Base-by-base conservation (phyloP, 768 basidiomycete genomes). In the Strobilomyces echinocephalus region DNA sequence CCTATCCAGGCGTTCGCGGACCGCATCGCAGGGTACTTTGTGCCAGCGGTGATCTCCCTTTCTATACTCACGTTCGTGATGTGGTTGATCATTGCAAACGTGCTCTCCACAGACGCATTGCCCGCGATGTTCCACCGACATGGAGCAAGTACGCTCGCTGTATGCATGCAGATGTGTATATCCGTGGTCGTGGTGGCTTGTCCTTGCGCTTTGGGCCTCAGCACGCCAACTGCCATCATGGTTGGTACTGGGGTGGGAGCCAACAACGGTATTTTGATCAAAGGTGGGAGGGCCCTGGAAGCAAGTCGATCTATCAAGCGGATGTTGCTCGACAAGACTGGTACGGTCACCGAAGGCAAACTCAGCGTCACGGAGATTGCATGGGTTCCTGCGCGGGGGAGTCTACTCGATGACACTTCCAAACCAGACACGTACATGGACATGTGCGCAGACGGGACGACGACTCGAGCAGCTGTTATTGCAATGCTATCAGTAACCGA, bases 201-300 rank as follows among this genome's bases (percentile, higher is more conserved):
- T 69, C 97, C 97, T 0, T 99, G 97, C 67, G 95, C 97, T 0
- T 80, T 99, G 33, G 97, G 95, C 5, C 79, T 98, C 54, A 91
- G 91, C 51, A 98, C 95, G 0, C 97, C 97, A 1, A 98, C 97
- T 0, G 97, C 95, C 2, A 93, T 98, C 72, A 98, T 98, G 97
- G 97, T 98, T 31, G 97, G 97, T 16, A 98, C 95, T 0, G 97
- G 97, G 1, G 84, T 98, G 52, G 97, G 97, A 2, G 97, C 97
- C 9, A 81, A 88, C 74, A 95, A 98, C 63, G 95, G 97, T 0
- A 98, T 99, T 54, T 73, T 99, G 43, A 98, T 99, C 82, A 99
- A 99, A 68, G 95, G 97, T 20, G 97, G 95, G 2, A 79, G 88
- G 14, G 95, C 97, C 3, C 76, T 99, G 26, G 97, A 99, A 67